phyloP scores from a whole-genome alignment of 805 yeast species.

The Zygosaccharomyces rouxii region DNA sequence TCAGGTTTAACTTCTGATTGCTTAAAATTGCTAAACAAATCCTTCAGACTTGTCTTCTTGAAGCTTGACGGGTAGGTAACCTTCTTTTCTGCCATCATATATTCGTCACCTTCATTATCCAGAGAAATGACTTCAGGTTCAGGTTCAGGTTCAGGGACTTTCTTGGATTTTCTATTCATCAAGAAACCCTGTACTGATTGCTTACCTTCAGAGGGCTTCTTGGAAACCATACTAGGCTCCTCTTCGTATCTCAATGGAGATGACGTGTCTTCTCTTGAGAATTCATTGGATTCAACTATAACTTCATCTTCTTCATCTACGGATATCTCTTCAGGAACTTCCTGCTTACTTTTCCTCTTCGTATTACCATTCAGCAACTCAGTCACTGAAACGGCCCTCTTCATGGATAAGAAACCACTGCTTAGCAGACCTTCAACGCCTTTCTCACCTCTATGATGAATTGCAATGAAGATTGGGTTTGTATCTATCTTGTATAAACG shows the following conservation, averaged over 20 bases:
- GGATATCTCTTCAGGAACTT: neutral
- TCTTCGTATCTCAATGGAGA: slow-evolving; percentile 10
- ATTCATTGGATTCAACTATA: slow-evolving; percentile 9
- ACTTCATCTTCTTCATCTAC: slow-evolving; percentile 1
- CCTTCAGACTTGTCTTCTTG: slow-evolving; percentile 25
- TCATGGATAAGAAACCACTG: slow-evolving; percentile 7
- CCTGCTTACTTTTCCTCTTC: slow-evolving; percentile 4
- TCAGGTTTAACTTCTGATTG: slow-evolving; percentile 6
- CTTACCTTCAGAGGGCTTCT: slow-evolving; percentile 5
- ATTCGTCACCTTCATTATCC: slow-evolving; percentile 15
- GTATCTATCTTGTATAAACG: neutral
- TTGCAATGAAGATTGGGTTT: neutral
- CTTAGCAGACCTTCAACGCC: neutral
- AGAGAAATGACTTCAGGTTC: slow-evolving; percentile 14
- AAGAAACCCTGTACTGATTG: slow-evolving; percentile 21
- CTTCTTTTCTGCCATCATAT: slow-evolving; percentile 4
- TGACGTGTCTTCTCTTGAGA: slow-evolving; percentile 9
- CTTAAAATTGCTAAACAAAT: slow-evolving; percentile 20
- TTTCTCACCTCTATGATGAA: neutral
- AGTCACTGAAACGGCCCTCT: slow-evolving; percentile 15
- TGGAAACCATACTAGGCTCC: neutral
- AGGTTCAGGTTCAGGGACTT: slow-evolving; percentile 3
- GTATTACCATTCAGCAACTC: slow-evolving; percentile 22
- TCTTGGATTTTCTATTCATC: slow-evolving; percentile 13
- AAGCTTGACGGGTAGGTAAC: slow-evolving; percentile 15